Base-by-base conservation (phyloP, 2,329 filamentous ascomycete species). In the Cercospora sp. region DNA sequence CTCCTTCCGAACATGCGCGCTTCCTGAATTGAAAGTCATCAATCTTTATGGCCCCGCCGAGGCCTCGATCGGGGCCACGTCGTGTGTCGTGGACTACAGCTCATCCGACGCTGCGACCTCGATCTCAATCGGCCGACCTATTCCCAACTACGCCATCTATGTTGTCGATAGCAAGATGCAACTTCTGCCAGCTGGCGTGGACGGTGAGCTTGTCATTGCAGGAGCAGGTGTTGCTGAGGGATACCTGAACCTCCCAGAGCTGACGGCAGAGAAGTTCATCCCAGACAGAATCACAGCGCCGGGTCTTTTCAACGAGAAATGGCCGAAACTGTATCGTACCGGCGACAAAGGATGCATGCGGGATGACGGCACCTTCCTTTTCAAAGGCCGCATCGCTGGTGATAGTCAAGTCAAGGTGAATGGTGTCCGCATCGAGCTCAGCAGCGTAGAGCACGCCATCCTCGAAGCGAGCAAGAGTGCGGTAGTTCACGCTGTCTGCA, bases 371-470 rank as follows among this genome's bases (percentile, higher is more conserved):
- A 63, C 71, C 0, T 68, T 84, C 0, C 51, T 77, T 0, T 72
- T 80, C 36, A 60, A 76, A 6, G 80, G 81, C 0, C 80, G 82
- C 0, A 78, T 81, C 0, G 73, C 68, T 0, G 82, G 81, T 3
- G 82, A 84, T 60, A 80, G 78, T 10, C 79, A 84, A 60, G 73
- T 85, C 70, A 86, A 86, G 69, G 71, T 86, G 1, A 75, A 78
- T 2, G 83, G 83, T 1, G 60, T 82, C 1, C 79, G 82, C 1
- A 66, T 86, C 33, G 84, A 87, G 12, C 73, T 87, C 0, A 69
- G 75, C 1, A 85, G 86, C 1, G 78, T 86, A 18, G 79, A 79
- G 58, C 60, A 62, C 3, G 66, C 61, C 20, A 75, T 82, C 36
- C 16, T 80, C 1, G 13, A 45, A 3, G n/a, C 48, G n/a, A 16